These are phyloP conservation scores for Raffaelea albimanens DNA, from an alignment of 2,329 filamentous ascomycete genomes.

Conservation along the genomic window DNA sequence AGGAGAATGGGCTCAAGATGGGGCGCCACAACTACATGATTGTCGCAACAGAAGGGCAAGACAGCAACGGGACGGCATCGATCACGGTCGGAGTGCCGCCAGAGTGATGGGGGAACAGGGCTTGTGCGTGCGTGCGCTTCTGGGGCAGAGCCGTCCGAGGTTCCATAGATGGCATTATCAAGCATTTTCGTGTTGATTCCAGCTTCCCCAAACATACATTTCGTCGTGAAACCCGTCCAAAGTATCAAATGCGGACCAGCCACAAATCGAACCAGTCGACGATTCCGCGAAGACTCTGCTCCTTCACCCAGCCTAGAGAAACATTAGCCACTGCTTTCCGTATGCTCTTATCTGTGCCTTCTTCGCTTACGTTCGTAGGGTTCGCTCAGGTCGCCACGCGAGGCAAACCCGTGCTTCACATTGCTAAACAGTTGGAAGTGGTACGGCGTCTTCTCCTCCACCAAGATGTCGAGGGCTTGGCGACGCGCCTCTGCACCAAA, in stretches of 20 bases:
- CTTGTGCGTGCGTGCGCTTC: too few relatives aligned
- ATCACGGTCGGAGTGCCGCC: conserved; percentile 24
- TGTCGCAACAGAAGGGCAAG: conserved; percentile 37
- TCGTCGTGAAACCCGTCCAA: too few relatives aligned
- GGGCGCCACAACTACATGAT: conserved; percentile 38
- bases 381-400: conserved; percentile 18
- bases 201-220: too few relatives aligned
- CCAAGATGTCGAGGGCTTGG: conserved; percentile 32
- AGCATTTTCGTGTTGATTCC: too few relatives aligned
- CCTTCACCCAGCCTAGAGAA: conserved; percentile 13
- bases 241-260: conserved; percentile 1
- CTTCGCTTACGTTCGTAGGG: conserved; percentile 28
- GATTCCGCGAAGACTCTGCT: conserved; percentile 14
- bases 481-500: conserved; percentile 28
- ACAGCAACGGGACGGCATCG: conserved; percentile 34
- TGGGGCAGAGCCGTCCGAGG: too few relatives aligned
- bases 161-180: too few relatives aligned
- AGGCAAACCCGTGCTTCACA: conserved; percentile 27
- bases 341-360: conserved; percentile 18
- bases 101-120: too few relatives aligned
- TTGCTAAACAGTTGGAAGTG: conserved; percentile 55
- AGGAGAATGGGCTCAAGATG: conserved; percentile 28
- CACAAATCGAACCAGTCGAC: conserved; percentile 14
- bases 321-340: too few relatives aligned
- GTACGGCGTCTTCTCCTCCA: conserved; percentile 34